Base-by-base conservation (phyloP, 768 basidiomycete species). In the Lyophyllum decastes region DNA sequence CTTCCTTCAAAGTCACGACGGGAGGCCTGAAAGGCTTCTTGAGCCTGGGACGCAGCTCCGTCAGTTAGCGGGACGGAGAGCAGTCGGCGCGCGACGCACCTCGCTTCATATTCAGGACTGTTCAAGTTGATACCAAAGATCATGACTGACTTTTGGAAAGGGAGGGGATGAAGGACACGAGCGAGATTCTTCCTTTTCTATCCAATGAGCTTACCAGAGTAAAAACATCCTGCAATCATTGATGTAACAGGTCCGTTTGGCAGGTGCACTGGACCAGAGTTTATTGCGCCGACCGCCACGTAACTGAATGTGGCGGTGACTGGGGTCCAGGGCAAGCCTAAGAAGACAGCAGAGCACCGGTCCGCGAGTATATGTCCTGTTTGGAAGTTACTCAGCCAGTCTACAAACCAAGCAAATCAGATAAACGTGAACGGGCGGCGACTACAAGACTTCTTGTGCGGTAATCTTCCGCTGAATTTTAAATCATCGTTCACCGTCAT, bases 11-110 rank as follows among this genome's bases (percentile, higher is more conserved):
- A 0, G 79, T 80, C 16, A 78, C 72, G 12, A 67, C 74, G 2
- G 83, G 82, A 9, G 83, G 83, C 19, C 67, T 66, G 64, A 83
- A 86, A 4, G 82, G 78, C 59, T 70, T 76, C 35, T 68, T 66
- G 46, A 78, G 66, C 58, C 81, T 82, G 44, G 10, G 21, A 24
- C 25, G 12, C 19, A 21, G 38, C 5, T 19, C 46, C 22, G 27
- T 43, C 12, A 51, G 40, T 3, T 24, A 27, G 49, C 19, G 17
- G 22, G 43, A 24, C 17, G 43, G 8, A 35, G 49, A 1, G 21
- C 26, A 16, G 21, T 19, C 1, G 17, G 24, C 14, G 33, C 22
- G 26, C 21, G 40, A 49, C 67, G 16, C 52, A 76, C 77, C 76
- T 71, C 47, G 66, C 69, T 55, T 76, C 72, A 56, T 78, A 79